Evolutionary conservation across 441 rosid species (phyloP).

Genomic region (Manihot esculenta): DNA sequence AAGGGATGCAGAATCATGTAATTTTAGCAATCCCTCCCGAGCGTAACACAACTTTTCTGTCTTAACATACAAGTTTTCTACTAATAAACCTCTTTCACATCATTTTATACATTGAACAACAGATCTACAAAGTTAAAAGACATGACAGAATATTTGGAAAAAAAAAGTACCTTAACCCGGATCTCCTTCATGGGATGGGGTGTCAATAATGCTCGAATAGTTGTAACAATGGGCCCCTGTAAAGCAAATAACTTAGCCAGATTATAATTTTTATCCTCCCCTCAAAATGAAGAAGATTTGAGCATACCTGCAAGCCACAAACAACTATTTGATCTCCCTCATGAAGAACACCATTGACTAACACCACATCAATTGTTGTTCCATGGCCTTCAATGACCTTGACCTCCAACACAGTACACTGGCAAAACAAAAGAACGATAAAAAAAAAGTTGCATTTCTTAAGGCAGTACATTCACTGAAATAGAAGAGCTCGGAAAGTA

Average conservation of each 20-base stretch:
- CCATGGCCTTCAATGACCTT: slow-evolving; percentile 95
- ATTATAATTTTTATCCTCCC: slow-evolving; percentile 9
- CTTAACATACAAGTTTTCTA: not conserved
- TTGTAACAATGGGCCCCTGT: slow-evolving; percentile 88
- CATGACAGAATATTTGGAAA: not conserved
- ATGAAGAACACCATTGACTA: slow-evolving; percentile 90
- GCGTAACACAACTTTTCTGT: not conserved
- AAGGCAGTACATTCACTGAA: slow-evolving; percentile 1
- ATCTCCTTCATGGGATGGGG: slow-evolving; percentile 99
- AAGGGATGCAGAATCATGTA: not conserved
- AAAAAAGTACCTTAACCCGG: slow-evolving; percentile 68
- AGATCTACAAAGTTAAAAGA: not conserved
- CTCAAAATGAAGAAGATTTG: slow-evolving; percentile 10
- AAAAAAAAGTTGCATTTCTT: slow-evolving; percentile 23
- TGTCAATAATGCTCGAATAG: slow-evolving; percentile 81
- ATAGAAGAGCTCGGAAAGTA: slow-evolving; percentile 9
- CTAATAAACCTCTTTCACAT: not conserved
- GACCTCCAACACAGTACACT: slow-evolving; percentile 96
- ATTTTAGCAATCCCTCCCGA: not conserved
- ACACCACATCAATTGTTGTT: slow-evolving; percentile 91
- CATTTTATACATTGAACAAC: not conserved
- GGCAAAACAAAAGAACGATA: slow-evolving; percentile 38
- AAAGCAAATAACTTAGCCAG: slow-evolving; percentile 24
- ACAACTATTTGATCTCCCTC: slow-evolving; percentile 98
- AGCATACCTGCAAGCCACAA: slow-evolving; percentile 92